Evolutionary conservation across 2,329 filamentous ascomycete species (phyloP).

Genomic region (Aspergillus neotritici): DNA sequence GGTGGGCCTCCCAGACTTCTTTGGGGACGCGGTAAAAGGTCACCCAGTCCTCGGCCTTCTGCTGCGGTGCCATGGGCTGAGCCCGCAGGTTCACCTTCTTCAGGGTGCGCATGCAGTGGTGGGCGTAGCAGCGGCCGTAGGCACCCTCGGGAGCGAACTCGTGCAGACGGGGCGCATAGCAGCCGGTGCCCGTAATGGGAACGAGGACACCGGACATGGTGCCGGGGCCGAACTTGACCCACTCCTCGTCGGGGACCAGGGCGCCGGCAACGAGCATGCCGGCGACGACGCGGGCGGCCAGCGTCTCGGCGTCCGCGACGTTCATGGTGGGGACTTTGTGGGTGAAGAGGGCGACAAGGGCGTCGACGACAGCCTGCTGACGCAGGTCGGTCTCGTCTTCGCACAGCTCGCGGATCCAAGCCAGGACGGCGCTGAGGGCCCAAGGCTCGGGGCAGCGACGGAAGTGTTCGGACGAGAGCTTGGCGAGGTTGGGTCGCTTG

Average conservation of each 20-base stretch:
- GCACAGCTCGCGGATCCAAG: slow-evolving; percentile 82
- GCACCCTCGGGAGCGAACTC: slow-evolving; percentile 49
- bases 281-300: slow-evolving; percentile 70
- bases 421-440: slow-evolving; percentile 81
- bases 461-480: slow-evolving; percentile 74
- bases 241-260: slow-evolving; percentile 85
- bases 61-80: slow-evolving; percentile 61
- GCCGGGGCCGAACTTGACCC: slow-evolving; percentile 84
- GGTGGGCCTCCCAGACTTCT: slow-evolving; percentile 63
- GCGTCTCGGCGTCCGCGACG: slow-evolving; percentile 85
- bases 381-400: slow-evolving; percentile 87
- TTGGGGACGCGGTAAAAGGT: slow-evolving; percentile 81
- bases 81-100: slow-evolving; percentile 88
- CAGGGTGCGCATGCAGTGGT: slow-evolving; percentile 87
- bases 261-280: slow-evolving; percentile 75
- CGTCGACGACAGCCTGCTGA: slow-evolving; percentile 77
- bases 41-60: slow-evolving; percentile 76
- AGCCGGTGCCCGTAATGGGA: slow-evolving; percentile 86
- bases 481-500: slow-evolving; percentile 78
- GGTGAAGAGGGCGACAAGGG: slow-evolving; percentile 81
- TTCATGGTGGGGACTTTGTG: slow-evolving; percentile 98
- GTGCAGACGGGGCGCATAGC: slow-evolving; percentile 82
- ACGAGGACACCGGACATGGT: slow-evolving; percentile 83
- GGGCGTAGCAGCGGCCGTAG: slow-evolving; percentile 78
- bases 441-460: slow-evolving; percentile 82